Evolutionary conservation across 495 filamentous ascomycete species (phyloP), one percentile per base, ranked within the genome.

Genomic region (Aspergillus ellipticus): DNA sequence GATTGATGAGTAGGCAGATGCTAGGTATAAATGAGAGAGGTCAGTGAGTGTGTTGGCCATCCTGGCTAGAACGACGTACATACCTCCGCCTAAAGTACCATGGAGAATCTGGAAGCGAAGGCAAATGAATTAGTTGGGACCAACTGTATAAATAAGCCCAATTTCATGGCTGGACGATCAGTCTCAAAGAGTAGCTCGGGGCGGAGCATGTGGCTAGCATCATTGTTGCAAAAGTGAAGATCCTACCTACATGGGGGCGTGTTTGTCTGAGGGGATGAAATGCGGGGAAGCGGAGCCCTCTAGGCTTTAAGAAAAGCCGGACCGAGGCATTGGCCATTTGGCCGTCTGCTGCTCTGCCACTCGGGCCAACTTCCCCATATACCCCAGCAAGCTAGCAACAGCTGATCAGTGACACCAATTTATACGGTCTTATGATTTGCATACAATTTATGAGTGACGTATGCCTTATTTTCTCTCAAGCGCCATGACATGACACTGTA

Each of bases 211-310:
- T 39, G 35, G n/a, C n/a, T 13, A 8, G 35, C 42, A 42, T 28
- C 24, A 28, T 7, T 28, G 24, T 28, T 28, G 24, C 7, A 7
- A 28, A 28, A 28, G 24, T 7, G 24, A 28, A 28, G 24, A 28
- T 28, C 24, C 24, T 3, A 4, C 24, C 24, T 3, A 4, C 24
- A 28, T 28, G 24, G 24, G 50, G 39, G 39, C 45, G 26, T 24
- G 28, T 39, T 39, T 17, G 13, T 37, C 46, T 29, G 20, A 28
- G 39, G 13, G 49, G 54, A 66, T 67, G 13, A 50, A 56, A 67
- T 69, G 67, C 67, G 67, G 67, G 67, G 67, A 69, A 67, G 55
- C 51, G 52, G 47, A 57, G 41, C 49, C 17, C 8, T 6, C 19
- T 15, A 11, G 48, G 8, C 26, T 28, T 28, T 29, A 33, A 24